Evolutionary conservation across 192 early-diverging fungal species (phyloP), one percentile per base, ranked within the genome.

Genomic region (Backusella luteola): DNA sequence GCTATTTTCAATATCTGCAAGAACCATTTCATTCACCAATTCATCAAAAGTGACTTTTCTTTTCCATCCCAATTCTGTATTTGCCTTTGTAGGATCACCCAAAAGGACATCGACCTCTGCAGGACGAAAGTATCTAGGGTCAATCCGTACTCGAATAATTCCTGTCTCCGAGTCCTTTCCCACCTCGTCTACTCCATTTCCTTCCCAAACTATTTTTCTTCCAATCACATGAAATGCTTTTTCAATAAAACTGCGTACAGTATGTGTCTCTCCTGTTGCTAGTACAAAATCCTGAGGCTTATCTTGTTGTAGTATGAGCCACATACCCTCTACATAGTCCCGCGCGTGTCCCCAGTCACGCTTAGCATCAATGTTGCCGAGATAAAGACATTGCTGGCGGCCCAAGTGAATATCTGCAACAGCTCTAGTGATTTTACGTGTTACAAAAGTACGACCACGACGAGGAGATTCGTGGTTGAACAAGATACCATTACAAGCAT

Each of bases 301-400:
- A 6, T 92, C 91, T 77, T 94, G 91, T 79, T 93, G 91, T 32
- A 94, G 83, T 89, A 93, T 94, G 34, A 89, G 77, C 90, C 91
- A 93, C 91, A 93, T 94, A 32, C 93, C 91, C 82, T 93, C 84
- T 66, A 81, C 83, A 81, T 94, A 94, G 72, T 94, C 91, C 46
- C 88, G 84, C 34, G 92, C 91, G 66, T 93, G 91, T 59, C 91
- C 92, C 92, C 92, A 93, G 83, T 93, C 91, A 80, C 91, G 85
- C 80, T 91, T 91, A 69, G 92, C 87, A 80, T 94, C 89, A 46
- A 92, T 79, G 77, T 92, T 93, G 67, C 91, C 92, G 36, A 93
- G 80, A 78, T 90, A 91, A 7, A 93, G 67, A 78, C 89, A 90
- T 71, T 90, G 82, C 70, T 91, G 87, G 66, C 86, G 82, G 29